Percentiles rank a stretch among this genome's conserved stretches.
These are phyloP conservation scores for Primulina eburnea DNA, from an alignment of 257 asterid species.

Conservation along the genomic window DNA sequence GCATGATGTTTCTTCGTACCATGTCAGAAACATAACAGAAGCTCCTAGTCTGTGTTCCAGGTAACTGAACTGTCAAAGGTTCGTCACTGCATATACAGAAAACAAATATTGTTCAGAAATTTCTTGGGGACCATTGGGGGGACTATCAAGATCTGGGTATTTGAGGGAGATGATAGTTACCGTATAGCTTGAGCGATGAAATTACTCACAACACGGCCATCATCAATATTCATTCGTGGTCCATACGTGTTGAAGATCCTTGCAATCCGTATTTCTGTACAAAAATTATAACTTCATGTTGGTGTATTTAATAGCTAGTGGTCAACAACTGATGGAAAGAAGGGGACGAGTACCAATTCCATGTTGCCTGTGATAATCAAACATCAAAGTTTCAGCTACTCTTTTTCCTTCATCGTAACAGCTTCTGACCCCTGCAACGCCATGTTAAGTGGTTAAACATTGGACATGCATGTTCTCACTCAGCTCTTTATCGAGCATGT, in stretches of 20 bases:
- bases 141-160: slow-evolving; percentile 1
- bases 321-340: not conserved
- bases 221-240: slow-evolving; percentile 97
- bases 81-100: slow-evolving; percentile 59
- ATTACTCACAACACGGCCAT: slow-evolving; percentile 98
- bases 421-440: slow-evolving; percentile 82
- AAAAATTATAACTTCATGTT: not conserved
- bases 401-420: slow-evolving; percentile 96
- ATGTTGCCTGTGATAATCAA: slow-evolving; percentile 95
- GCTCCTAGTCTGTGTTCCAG: slow-evolving; percentile 98
- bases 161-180: slow-evolving; percentile 31
- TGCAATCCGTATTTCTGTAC: slow-evolving; percentile 84
- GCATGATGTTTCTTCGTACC: slow-evolving; percentile 39
- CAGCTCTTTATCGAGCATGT: not conserved
- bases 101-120: not conserved
- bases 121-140: not conserved
- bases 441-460: slow-evolving; percentile 4
- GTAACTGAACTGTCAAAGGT: slow-evolving; percentile 91
- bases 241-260: slow-evolving; percentile 96
- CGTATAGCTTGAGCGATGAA: slow-evolving; percentile 97
- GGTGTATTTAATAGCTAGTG: not conserved
- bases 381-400: slow-evolving; percentile 30
- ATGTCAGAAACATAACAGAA: slow-evolving; percentile 93
- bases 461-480: not conserved
- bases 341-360: slow-evolving; percentile 61